phyloP scores from a whole-genome alignment of 1,139 yeast genomes.

The Citeromyces hawaiiensis region DNA sequence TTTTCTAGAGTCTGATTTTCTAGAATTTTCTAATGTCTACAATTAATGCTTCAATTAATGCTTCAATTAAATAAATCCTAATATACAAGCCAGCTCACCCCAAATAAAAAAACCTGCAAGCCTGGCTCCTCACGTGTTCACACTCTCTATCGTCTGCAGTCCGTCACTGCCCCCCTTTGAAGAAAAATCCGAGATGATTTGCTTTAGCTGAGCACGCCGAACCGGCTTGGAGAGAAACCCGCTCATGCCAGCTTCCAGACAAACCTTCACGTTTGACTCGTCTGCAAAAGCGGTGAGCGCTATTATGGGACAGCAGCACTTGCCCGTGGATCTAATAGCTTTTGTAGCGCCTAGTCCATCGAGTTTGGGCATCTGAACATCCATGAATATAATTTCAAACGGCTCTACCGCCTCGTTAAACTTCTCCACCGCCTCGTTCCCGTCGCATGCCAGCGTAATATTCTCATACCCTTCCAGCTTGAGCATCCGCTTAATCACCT shows the following conservation, averaged over 20 bases:
- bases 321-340: slow-evolving; percentile 51
- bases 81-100: no score
- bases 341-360: slow-evolving; percentile 82
- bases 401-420: slow-evolving; percentile 26
- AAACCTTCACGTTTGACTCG: slow-evolving; percentile 66
- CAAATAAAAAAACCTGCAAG: no score
- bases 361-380: slow-evolving; percentile 93
- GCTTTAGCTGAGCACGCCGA: slow-evolving; percentile 50
- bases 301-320: slow-evolving; percentile 65
- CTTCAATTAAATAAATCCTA: no score
- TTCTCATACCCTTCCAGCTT: slow-evolving; percentile 62
- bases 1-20: no score
- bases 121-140: no score
- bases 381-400: slow-evolving; percentile 82
- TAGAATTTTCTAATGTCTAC: no score
- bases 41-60: no score
- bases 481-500: slow-evolving; percentile 78
- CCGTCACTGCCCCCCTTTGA: slow-evolving; percentile 10
- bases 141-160: background rate
- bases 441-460: slow-evolving; percentile 73
- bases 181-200: slow-evolving; percentile 32
- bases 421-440: slow-evolving; percentile 70
- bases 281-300: slow-evolving; percentile 94
- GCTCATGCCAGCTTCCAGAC: slow-evolving; percentile 75
- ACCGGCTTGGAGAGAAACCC: slow-evolving; percentile 85